Conservation (phyloP, 2,329 filamentous ascomycete species). For the Colletotrichum endophyticum region DNA sequence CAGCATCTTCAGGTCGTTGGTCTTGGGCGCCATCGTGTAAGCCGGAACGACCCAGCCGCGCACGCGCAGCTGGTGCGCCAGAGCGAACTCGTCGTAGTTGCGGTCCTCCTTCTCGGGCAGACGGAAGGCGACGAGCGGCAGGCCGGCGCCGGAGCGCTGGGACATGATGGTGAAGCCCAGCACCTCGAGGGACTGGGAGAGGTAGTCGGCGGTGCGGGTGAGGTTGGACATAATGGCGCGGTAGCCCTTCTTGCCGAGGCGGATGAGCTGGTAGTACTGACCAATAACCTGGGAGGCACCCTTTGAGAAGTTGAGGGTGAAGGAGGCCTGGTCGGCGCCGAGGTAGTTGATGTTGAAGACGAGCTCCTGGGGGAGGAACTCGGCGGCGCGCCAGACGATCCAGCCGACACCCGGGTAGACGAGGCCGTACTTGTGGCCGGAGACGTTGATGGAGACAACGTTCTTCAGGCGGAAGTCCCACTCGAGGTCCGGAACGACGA, state of each 20-base stretch:
- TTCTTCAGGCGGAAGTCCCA: constrained; percentile 94
- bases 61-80: constrained; percentile 85
- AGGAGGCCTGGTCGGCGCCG: constrained; percentile 91
- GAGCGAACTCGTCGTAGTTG: constrained; percentile 75
- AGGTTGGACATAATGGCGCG: constrained; percentile 93
- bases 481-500: constrained; percentile 80
- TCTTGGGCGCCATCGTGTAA: constrained; percentile 95
- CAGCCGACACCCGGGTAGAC: constrained; percentile 94
- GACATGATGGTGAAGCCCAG: constrained; percentile 91
- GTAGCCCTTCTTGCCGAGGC: constrained; percentile 91
- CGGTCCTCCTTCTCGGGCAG: constrained; percentile 49
- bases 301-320: constrained; percentile 97
- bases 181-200: constrained; percentile 73
- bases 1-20: constrained; percentile 85
- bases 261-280: constrained; percentile 97
- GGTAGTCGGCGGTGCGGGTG: constrained; percentile 87
- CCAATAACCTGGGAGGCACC: constrained; percentile 93
- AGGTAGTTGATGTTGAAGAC: constrained; percentile 99
- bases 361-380: constrained; percentile 86
- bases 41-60: constrained; percentile 94
- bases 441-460: constrained; percentile 93
- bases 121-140: constrained; percentile 91
- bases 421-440: constrained; percentile 81
- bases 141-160: constrained; percentile 74
- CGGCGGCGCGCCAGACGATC: constrained; percentile 85